Conservation (phyloP, 176 grass and related monocot species). For the Aegilops tauschii region DNA sequence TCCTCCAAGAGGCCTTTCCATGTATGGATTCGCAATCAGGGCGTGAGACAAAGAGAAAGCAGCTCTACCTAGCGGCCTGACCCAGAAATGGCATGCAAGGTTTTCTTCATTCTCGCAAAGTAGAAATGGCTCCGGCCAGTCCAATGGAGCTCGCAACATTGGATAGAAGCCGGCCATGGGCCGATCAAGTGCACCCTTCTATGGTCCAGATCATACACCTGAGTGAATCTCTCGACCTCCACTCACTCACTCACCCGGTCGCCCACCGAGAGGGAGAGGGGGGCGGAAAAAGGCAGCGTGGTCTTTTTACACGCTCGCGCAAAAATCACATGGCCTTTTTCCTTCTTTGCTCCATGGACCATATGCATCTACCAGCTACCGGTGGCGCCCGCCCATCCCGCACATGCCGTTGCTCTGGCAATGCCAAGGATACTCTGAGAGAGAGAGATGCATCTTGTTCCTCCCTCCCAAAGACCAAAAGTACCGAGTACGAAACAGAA, state of each 20-base stretch:
- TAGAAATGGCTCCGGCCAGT: not conserved
- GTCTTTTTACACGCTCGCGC: conserved; percentile 13
- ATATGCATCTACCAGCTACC: not conserved
- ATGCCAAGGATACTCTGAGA: not conserved
- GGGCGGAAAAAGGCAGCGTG: not conserved
- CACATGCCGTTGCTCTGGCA: conserved; percentile 18
- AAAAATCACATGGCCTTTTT: conserved; percentile 20
- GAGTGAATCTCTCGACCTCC: not conserved
- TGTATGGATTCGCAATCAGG: not conserved
- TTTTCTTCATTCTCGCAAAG: not conserved
- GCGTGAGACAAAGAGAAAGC: not conserved
- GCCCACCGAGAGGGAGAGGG: not conserved
- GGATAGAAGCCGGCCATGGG: too few species aligned
- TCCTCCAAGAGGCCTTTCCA: not conserved
- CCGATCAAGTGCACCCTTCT: not conserved
- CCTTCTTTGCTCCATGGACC: not conserved
- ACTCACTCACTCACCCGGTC: not conserved
- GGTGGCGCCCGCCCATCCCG: not conserved
- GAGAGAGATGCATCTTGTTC: not conserved
- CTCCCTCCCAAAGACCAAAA: not conserved
- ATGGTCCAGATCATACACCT: not conserved
- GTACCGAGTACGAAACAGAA: too few species aligned
- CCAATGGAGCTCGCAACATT: not conserved
- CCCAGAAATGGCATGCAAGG: not conserved
- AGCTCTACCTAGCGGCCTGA: not conserved